Percentiles rank a stretch among this genome's conserved stretches.
Conservation (phyloP, 495 filamentous ascomycete genomes). For the Aspergillus avenaceus region DNA sequence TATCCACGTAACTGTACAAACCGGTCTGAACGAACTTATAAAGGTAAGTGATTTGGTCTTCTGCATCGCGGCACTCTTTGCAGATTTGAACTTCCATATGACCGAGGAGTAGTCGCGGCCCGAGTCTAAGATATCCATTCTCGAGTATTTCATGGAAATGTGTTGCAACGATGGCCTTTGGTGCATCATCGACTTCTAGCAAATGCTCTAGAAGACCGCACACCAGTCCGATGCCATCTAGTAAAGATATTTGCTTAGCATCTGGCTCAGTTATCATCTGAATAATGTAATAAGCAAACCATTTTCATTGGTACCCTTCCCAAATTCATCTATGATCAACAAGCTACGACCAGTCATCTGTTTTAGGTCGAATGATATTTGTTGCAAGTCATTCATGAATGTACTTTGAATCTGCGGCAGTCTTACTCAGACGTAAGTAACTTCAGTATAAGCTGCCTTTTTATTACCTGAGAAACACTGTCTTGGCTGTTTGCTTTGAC, state of each 20-base stretch:
- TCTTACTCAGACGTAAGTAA: not conserved
- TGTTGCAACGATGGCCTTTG: conserved; percentile 83
- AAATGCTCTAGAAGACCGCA: conserved; percentile 78
- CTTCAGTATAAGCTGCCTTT: not conserved
- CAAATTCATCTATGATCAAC: conserved; percentile 90
- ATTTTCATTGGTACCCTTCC: conserved; percentile 81
- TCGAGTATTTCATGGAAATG: conserved; percentile 97
- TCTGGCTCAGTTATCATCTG: not conserved
- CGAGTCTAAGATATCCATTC: conserved; percentile 55
- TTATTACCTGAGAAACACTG: conserved; percentile 63
- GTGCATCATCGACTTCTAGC: conserved; percentile 53
- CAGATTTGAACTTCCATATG: conserved; percentile 87
- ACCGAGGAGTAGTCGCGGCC: conserved; percentile 62
- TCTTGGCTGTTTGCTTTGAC: conserved; percentile 85
- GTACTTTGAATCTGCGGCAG: conserved; percentile 68
- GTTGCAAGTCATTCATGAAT: conserved; percentile 90
- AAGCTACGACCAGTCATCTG: conserved; percentile 75
- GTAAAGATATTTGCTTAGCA: not conserved
- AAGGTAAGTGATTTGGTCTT: conserved; percentile 82
- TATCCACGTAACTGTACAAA: conserved; percentile 18
- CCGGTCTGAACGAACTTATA: conserved; percentile 58
- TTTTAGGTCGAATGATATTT: conserved; percentile 73
- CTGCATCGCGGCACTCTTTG: conserved; percentile 49
- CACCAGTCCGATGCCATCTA: conserved; percentile 83
- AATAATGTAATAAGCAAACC: conserved; percentile 27